A percentile compares a stretch with the other conserved stretches of the same genome.
These are phyloP conservation scores for Fusarium beomiforme DNA, from an alignment of 2,329 filamentous ascomycete genomes.

Conservation along the genomic window DNA sequence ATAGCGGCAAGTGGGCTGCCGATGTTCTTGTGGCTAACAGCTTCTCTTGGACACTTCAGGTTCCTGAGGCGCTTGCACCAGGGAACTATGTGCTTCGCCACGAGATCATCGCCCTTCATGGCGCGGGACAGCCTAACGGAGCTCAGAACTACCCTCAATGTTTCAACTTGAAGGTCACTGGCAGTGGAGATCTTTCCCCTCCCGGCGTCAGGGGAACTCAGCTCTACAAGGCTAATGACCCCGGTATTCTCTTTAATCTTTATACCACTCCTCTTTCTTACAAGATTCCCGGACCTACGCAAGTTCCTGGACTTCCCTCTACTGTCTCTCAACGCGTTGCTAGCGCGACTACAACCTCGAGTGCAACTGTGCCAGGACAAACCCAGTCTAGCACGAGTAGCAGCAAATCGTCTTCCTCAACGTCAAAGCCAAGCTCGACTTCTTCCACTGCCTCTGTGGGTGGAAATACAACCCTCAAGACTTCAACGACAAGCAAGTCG, in stretches of 20 bases:
- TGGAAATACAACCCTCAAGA: slow-evolving; percentile 20
- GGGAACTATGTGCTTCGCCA: slow-evolving; percentile 61
- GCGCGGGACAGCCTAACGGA: slow-evolving; percentile 53
- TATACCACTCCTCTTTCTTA: slow-evolving; percentile 43
- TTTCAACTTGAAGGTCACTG: slow-evolving; percentile 58
- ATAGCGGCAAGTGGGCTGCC: slow-evolving; percentile 49
- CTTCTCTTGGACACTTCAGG: slow-evolving; percentile 47
- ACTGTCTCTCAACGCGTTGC: slow-evolving; percentile 15
- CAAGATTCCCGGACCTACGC: slow-evolving; percentile 42
- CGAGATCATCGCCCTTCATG: slow-evolving; percentile 63
- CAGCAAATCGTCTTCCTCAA: background rate
- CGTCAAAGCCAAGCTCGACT: background rate
- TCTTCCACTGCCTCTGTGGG: background rate
- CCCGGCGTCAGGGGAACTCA: slow-evolving; percentile 45
- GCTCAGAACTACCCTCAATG: slow-evolving; percentile 64
- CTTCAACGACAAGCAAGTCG: background rate
- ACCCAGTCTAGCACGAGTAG: background rate
- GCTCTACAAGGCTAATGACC: slow-evolving; percentile 44
- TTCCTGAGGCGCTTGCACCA: slow-evolving; percentile 46
- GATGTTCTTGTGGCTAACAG: slow-evolving; percentile 55
- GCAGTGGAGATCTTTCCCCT: slow-evolving; percentile 49
- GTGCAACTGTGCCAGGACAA: slow-evolving; percentile 32
- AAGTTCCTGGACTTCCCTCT: slow-evolving; percentile 36
- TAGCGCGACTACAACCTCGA: slow-evolving; percentile 28
- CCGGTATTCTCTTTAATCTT: slow-evolving; percentile 49